These are phyloP conservation scores for Trypanosoma melophagium DNA, from an alignment of 208 protist genomes.

Conservation along the genomic window DNA sequence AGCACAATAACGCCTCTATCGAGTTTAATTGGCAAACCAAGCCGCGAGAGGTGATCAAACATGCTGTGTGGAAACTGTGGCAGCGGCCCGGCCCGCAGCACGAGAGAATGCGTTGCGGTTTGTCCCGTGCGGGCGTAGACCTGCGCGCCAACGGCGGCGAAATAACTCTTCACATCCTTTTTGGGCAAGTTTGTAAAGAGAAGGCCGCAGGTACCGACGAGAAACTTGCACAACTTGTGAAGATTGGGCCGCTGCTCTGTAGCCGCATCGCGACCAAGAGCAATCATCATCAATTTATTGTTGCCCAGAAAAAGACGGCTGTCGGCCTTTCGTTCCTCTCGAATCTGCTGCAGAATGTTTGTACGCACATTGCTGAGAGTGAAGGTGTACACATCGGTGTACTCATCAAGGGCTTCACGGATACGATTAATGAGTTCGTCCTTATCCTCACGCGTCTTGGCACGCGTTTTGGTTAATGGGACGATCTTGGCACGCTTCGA, in stretches of 20 bases:
- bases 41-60: slow-evolving; percentile 89
- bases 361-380: slow-evolving; percentile 86
- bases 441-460: slow-evolving; percentile 91
- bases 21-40: slow-evolving; percentile 90
- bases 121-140: slow-evolving; percentile 89
- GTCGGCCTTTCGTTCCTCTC: slow-evolving; percentile 79
- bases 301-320: slow-evolving; percentile 93
- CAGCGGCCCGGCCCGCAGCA: slow-evolving; percentile 72
- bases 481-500: slow-evolving; percentile 85
- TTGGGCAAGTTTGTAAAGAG: slow-evolving; percentile 91
- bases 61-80: slow-evolving; percentile 92
- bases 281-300: slow-evolving; percentile 94
- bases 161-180: slow-evolving; percentile 91
- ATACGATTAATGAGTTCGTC: slow-evolving; percentile 90
- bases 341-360: slow-evolving; percentile 90
- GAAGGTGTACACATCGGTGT: slow-evolving; percentile 85
- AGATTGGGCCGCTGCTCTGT: slow-evolving; percentile 78
- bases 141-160: slow-evolving; percentile 60
- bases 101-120: slow-evolving; percentile 66
- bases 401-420: slow-evolving; percentile 79
- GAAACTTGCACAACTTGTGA: slow-evolving; percentile 86
- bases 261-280: slow-evolving; percentile 83
- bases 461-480: slow-evolving; percentile 86
- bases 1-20: slow-evolving; percentile 91
- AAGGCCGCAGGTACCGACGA: slow-evolving; percentile 88